Evolutionary conservation across 2,329 filamentous ascomycete genomes (phyloP), one percentile per base, ranked within the genome.

Genomic region (Fusarium sp.): DNA sequence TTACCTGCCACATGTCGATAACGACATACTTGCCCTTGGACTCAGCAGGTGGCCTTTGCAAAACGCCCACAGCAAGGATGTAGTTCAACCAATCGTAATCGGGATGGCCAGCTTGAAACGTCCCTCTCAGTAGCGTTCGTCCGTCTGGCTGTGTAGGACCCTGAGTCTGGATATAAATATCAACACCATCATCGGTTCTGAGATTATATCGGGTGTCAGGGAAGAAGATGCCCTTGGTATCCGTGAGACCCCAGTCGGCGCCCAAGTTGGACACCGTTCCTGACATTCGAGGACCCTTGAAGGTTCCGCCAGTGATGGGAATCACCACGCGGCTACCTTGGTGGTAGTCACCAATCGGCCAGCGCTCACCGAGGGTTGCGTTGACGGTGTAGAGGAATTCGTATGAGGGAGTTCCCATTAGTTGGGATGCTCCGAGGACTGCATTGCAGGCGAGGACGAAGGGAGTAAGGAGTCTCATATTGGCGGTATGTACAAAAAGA

Each of bases 201-300:
- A 82, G 69, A n/a, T 78, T 76, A 42, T 82, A 82, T 18, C 80
- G 71, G 16, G 79, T 80, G 44, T 81, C 78, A 1, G 81, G 79
- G 58, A 77, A 79, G 69, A 82, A 82, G 6, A 74, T 65, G 11
- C 79, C 78, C 21, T 77, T 76, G 19, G 64, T 67, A 61, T 81
- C 78, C 1, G 76, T 78, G 18, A 81, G 68, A 16, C 79, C 79
- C 77, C 76, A 80, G 71, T 82, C 80, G 9, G 79, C 74, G 16
- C 80, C 80, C 14, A 76, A 70, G 19, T 75, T 74, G 21, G 41
- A 65, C 37, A 80, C 67, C 0, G 71, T 78, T 39, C 77, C 79
- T 44, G 64, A 58, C 12, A 82, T 65, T 23, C 74, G 74, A 4
- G 80, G 80, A 1, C 80, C 80, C 3, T 74, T 65, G 23, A 82